These are phyloP conservation scores for Sporisorium scitamineum DNA, from an alignment of 1,284 basidiomycete species.

Conservation along the genomic window DNA sequence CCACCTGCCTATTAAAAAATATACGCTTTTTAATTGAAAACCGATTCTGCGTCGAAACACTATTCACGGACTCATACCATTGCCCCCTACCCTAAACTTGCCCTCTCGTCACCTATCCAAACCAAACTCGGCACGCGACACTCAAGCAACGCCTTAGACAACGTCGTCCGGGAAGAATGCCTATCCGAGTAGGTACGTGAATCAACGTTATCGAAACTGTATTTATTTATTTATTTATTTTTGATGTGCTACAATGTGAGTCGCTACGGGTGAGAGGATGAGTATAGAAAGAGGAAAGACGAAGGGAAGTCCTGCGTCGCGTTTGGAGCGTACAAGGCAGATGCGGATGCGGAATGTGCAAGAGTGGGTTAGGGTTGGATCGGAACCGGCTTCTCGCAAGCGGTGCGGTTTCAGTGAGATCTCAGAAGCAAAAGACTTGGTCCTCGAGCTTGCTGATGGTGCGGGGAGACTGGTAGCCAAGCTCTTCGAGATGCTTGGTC, in stretches of 20 bases:
- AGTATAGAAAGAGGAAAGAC: background rate
- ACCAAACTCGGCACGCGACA: too few relatives aligned
- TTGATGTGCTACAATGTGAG: background rate
- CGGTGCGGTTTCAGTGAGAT: too few relatives aligned
- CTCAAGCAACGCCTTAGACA: too few relatives aligned
- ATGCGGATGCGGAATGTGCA: background rate
- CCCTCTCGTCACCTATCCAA: too few relatives aligned
- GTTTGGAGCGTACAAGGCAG: background rate
- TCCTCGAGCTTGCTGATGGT: slow-evolving; percentile 74
- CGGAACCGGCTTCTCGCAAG: background rate
- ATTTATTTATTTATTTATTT: background rate
- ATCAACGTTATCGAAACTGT: background rate
- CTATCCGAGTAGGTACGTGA: too few relatives aligned
- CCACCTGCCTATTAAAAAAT: slow-evolving; percentile 26
- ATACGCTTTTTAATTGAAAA: too few relatives aligned
- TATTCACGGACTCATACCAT: too few relatives aligned
- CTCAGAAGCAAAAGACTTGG: slow-evolving; percentile 66
- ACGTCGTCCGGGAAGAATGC: too few relatives aligned
- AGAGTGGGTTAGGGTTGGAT: background rate
- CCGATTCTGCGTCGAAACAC: too few relatives aligned
- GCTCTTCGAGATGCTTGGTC: slow-evolving; percentile 91
- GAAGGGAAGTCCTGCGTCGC: background rate
- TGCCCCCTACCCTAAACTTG: too few relatives aligned
- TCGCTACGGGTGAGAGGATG: background rate
- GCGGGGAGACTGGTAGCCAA: slow-evolving; percentile 86